These are phyloP conservation scores for Talaromyces sp. DNA, from an alignment of 2,329 filamentous ascomycete genomes.

Conservation along the genomic window DNA sequence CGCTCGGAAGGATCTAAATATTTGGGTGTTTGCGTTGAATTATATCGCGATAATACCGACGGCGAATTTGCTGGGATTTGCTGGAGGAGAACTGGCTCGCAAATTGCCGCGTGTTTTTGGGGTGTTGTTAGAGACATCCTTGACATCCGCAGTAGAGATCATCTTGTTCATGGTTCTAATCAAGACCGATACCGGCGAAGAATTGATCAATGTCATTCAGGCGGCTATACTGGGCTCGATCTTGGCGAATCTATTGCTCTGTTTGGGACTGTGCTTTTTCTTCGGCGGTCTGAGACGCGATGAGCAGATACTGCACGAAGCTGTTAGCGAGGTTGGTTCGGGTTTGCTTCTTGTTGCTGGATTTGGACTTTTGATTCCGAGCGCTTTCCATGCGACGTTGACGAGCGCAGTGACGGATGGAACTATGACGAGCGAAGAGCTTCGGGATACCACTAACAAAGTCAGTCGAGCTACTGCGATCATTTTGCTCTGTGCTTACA, in stretches of 20 bases:
- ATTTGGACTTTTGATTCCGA: slow-evolving; percentile 48
- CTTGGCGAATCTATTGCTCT: slow-evolving; percentile 75
- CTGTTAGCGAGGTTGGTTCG: slow-evolving; percentile 74
- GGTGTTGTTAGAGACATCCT: slow-evolving; percentile 49
- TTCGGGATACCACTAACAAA: slow-evolving; percentile 55
- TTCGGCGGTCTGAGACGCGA: slow-evolving; percentile 67
- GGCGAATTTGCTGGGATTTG: slow-evolving; percentile 72
- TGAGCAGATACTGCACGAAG: slow-evolving; percentile 68
- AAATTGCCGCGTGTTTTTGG: slow-evolving; percentile 70
- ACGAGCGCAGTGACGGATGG: slow-evolving; percentile 39
- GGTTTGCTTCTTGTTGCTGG: slow-evolving; percentile 75
- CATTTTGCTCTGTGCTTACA: slow-evolving; percentile 67
- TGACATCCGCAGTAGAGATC: slow-evolving; percentile 76
- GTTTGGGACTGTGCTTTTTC: slow-evolving; percentile 76
- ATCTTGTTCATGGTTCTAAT: slow-evolving; percentile 78
- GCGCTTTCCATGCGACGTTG: slow-evolving; percentile 47
- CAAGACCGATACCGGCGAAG: slow-evolving; percentile 47
- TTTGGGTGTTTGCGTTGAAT: slow-evolving; percentile 66
- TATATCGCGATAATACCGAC: slow-evolving; percentile 76
- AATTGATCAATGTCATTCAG: slow-evolving; percentile 48
- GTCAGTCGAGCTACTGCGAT: slow-evolving; percentile 70
- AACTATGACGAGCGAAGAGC: slow-evolving; percentile 30
- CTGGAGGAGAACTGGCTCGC: slow-evolving; percentile 66
- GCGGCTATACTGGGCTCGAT: slow-evolving; percentile 76
- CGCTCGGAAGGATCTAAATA: slow-evolving; percentile 53